Conservation (phyloP, 2,329 filamentous ascomycete species). For the Penicillium sp. region DNA sequence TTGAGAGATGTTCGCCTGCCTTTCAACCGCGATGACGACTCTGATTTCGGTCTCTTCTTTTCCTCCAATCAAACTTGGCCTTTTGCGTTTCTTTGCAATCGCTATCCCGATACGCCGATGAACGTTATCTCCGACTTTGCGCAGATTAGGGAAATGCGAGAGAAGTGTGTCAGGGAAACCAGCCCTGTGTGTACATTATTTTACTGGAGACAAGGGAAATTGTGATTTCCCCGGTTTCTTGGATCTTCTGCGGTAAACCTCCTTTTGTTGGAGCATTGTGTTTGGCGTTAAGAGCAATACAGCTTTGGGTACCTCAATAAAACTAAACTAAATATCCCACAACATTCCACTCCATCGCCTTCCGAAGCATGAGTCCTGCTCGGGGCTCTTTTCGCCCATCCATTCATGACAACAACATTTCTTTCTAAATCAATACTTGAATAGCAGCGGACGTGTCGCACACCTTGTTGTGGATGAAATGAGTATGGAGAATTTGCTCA, state of each 20-base stretch:
- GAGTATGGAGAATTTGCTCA: neutral
- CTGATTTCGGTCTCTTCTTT: neutral
- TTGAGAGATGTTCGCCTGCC: neutral
- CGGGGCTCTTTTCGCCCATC: neutral
- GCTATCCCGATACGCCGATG: neutral
- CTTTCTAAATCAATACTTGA: neutral
- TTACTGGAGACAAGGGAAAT: constrained; percentile 12
- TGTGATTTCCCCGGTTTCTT: neutral
- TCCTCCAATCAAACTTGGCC: neutral
- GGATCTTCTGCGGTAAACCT: constrained; percentile 13
- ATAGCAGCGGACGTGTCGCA: neutral
- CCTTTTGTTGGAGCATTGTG: constrained; percentile 25
- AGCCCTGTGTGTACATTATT: constrained; percentile 27
- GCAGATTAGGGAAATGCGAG: constrained; percentile 6
- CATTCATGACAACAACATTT: neutral
- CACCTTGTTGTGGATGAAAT: neutral
- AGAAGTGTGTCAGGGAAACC: neutral
- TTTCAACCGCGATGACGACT: neutral
- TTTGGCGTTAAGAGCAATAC: constrained; percentile 25
- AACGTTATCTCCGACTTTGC: neutral
- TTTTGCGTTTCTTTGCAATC: neutral
- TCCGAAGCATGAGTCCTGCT: neutral
- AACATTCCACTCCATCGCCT: neutral
- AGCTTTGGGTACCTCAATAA: constrained; percentile 22
- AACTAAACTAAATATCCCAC: constrained; percentile 19